Base-by-base conservation (phyloP, 139 green algal species). In the Trebouxia sp. region DNA sequence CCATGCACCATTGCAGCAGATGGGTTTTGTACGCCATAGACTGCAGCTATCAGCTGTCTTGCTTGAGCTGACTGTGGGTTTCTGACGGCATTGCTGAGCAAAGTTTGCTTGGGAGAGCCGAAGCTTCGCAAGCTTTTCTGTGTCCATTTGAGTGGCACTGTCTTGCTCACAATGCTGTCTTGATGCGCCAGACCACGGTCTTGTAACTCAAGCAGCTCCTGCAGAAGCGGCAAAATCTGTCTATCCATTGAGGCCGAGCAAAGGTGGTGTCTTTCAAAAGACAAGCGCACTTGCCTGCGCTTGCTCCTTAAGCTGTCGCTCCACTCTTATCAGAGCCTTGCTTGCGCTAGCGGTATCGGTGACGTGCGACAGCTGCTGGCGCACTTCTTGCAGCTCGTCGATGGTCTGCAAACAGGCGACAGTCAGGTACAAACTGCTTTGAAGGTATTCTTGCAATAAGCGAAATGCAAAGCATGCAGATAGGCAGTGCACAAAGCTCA, bases 321-420 rank as follows among this genome's bases (percentile, higher is more conserved):
- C 84, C 6, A 81, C 55, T 5, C 84, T 86, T 37, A 51, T 83
- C 4, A 85, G 76, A 5, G 80, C 78, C 3, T 89, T 76, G 10
- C 43, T 83, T 0, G 55, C 42, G n/a, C 80, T 83, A 5, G 76
- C 80, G 7, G 78, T 72, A 75, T 84, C 87, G 5, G 82, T 83
- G 32, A 87, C 42, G 26, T 77, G 84, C 0, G 70, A 30, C 5
- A 90, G 81, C 58, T 87, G 76, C 41, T 79, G 75, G 30, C 85
- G 82, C 0, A 90, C 77, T 6, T 75, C 65, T 65, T 89, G 81
- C 6, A 90, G 51, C 66, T 87, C 82, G 17, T n/a, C 24, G 26
- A 90, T 53, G 5, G 87, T 78, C 87, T 90, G 65, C 39, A 48
- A 12, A 22, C 56, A 69, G n/a, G n/a, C n/a, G n/a, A n/a, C n/a